Evolutionary conservation across 805 yeast genomes (phyloP), one percentile per base, ranked within the genome.

Genomic region (Lipomyces spencermartinsiae): DNA sequence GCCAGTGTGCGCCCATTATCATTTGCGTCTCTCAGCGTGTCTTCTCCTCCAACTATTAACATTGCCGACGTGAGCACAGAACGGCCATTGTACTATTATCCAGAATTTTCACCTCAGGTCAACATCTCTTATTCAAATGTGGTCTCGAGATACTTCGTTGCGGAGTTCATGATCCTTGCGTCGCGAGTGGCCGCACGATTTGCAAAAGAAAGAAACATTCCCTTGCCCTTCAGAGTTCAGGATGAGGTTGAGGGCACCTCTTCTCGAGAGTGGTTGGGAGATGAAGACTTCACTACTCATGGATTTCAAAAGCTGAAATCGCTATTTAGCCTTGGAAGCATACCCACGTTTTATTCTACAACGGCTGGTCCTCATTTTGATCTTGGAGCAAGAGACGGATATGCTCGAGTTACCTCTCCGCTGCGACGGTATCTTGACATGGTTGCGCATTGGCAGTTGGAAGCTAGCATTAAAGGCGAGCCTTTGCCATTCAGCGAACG

Each of bases 381-480:
- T 2, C 78, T 91, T 8, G 76, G 73, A 10, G 37, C 59, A 25
- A 37, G 29, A 9, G 70, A 78, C 0, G 76, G 80, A 5, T 92
- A 93, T 74, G 82, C 89, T 4, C 90, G 92, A 22, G 89, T 91
- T 8, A 93, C 98, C 0, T 93, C 98, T 0, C 98, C 99, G 1
- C 80, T 95, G 71, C 83, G 98, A 76, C 82, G 98, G 71, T 90
- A 85, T 72, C 88, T 90, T 6, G 98, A 94, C 76, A 78, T 93
- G 68, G 77, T 93, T 8, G 89, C 89, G 74, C 98, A 93, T 74
- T 85, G 93, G 86, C 94, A 90, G 73, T 70, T 91, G 1, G 89
- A 87, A 64, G 76, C 86, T 0, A 77, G 74, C 63, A 65, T 88
- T 16, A 71, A 69, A 2, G 71, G 70, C 16, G 76, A 72, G 43